Evolutionary conservation across 2,329 filamentous ascomycete species (phyloP).

Genomic region (Lecanicillium sp.): DNA sequence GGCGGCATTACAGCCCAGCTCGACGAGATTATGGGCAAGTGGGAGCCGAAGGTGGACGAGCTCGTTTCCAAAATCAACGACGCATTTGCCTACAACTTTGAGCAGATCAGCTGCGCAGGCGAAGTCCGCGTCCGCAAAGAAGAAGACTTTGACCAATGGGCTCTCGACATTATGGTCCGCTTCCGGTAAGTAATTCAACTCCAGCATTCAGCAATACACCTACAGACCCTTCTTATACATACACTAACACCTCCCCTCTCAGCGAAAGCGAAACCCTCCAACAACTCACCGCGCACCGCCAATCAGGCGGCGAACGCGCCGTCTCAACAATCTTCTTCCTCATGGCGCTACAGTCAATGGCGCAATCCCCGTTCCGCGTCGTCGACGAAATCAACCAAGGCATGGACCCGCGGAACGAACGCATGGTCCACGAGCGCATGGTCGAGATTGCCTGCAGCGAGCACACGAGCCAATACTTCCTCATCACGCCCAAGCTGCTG

Average conservation of each 20-base stretch:
- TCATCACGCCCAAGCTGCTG: conserved; percentile 94
- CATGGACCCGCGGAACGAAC: conserved; percentile 97
- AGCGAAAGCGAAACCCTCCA: conserved; percentile 77
- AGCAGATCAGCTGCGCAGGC: conserved; percentile 87
- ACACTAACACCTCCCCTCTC: conserved; percentile 10
- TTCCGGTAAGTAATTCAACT: conserved; percentile 58
- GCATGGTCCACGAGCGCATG: conserved; percentile 96
- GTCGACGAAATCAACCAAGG: conserved; percentile 99
- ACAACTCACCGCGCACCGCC: conserved; percentile 80
- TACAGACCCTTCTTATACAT: background rate
- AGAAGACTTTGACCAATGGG: conserved; percentile 89
- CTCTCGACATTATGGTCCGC: conserved; percentile 87
- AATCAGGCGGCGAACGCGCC: conserved; percentile 91
- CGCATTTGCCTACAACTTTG: conserved; percentile 88
- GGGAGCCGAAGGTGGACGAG: conserved; percentile 76
- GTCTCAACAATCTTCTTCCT: conserved; percentile 98
- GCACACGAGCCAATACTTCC: conserved; percentile 79
- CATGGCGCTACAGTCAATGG: conserved; percentile 92
- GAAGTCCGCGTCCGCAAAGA: conserved; percentile 85
- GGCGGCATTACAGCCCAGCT: conserved; percentile 51
- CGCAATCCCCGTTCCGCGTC: conserved; percentile 90
- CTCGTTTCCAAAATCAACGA: conserved; percentile 77
- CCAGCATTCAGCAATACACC: too few relatives aligned
- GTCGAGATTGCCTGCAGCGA: conserved; percentile 92
- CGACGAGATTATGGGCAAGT: conserved; percentile 55